phyloP scores from a whole-genome alignment of 1,139 yeast species.

The Scheffersomyces illinoinensis region DNA sequence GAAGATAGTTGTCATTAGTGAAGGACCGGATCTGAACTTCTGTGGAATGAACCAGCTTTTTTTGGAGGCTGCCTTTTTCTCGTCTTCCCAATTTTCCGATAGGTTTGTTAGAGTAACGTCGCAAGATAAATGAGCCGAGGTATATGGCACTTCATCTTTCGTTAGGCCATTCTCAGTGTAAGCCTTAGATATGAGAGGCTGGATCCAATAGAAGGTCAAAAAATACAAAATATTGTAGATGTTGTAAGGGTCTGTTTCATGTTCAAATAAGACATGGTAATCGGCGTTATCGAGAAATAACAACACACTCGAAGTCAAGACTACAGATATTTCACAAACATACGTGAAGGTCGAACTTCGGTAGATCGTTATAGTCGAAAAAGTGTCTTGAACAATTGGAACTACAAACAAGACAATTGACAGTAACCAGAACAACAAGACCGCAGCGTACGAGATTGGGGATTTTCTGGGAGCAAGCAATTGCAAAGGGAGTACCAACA shows the following conservation, averaged over 20 bases:
- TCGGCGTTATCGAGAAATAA: conserved; percentile 15
- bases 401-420: conserved; percentile 6
- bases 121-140: conserved; percentile 6
- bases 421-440: conserved; percentile 11
- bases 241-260: conserved; percentile 14
- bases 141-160: conserved; percentile 20
- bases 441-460: conserved; percentile 10
- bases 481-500: conserved; percentile 8
- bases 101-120: conserved; percentile 8
- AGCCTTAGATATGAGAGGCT: conserved; percentile 23
- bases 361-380: conserved; percentile 17
- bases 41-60: conserved; percentile 1
- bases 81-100: conserved; percentile 8
- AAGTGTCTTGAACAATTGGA: conserved; percentile 15
- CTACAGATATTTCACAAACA: conserved; percentile 11
- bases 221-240: conserved; percentile 17
- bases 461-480: conserved; percentile 8
- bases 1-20: conserved; percentile 17
- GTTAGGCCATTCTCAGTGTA: conserved; percentile 21
- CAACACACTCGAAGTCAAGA: conserved; percentile 9
- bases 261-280: conserved; percentile 18
- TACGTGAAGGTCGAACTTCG: conserved; percentile 1
- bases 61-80: conserved; percentile 3
- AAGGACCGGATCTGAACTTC: conserved; percentile 13
- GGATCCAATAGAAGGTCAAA: conserved; percentile 26